Conservation (phyloP, 1,284 basidiomycete genomes). For the Irpex lacteus region DNA sequence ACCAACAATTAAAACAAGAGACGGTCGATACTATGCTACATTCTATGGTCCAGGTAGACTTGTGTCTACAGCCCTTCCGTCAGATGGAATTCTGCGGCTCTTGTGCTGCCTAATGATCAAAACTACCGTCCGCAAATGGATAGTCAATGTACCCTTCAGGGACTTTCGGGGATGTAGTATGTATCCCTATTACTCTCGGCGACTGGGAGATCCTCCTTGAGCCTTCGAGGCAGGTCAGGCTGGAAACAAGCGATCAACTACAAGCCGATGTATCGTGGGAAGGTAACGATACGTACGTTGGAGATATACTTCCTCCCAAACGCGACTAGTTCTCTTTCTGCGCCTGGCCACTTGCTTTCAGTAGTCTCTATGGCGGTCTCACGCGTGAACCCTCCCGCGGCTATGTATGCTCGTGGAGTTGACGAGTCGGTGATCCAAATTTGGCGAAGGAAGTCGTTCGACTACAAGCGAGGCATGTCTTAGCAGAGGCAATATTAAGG, state of each 20-base stretch:
- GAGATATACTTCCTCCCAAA: constrained; percentile 47
- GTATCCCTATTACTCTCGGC: constrained; percentile 29
- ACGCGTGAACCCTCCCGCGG: constrained; percentile 33
- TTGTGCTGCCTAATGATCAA: background rate
- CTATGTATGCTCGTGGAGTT: constrained; percentile 19
- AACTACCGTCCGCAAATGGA: constrained; percentile 24
- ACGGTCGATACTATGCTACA: too few relatives aligned
- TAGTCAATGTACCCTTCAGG: constrained; percentile 38
- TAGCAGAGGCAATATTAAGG: background rate
- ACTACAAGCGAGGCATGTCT: constrained; percentile 16
- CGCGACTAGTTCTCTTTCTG: constrained; percentile 33
- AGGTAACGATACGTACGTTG: constrained; percentile 29
- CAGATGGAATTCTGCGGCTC: too few relatives aligned
- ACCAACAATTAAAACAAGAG: too few relatives aligned
- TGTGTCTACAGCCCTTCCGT: too few relatives aligned
- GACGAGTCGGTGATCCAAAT: constrained; percentile 24
- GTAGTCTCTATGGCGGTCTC: constrained; percentile 23
- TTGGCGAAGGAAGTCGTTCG: constrained; percentile 28
- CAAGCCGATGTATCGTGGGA: background rate
- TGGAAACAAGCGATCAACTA: background rate
- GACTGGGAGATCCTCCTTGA: constrained; percentile 32
- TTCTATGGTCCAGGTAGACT: too few relatives aligned
- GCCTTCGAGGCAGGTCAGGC: constrained; percentile 47
- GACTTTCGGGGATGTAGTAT: constrained; percentile 32
- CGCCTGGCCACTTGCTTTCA: constrained; percentile 20